Base-by-base conservation (phyloP, 2,329 filamentous ascomycete species). In the Fusarium sp. region DNA sequence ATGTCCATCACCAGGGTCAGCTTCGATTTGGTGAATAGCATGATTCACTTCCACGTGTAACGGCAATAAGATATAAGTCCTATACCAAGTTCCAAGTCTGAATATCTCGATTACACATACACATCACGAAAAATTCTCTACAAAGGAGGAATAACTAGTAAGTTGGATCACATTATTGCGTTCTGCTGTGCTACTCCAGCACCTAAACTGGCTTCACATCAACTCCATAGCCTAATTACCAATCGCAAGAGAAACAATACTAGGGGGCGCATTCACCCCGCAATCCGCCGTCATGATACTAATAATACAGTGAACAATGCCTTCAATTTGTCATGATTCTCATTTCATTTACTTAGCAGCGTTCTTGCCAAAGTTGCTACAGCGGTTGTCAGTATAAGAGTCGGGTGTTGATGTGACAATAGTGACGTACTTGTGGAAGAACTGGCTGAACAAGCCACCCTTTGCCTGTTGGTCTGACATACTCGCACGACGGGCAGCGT, bases 371-470 rank as follows among this genome's bases (percentile, higher is more conserved):
- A 82, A 79, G 66, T 79, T 81, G 62, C 81, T 82, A 15, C 5
- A 18, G 4, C 31, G 10, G 25, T 45, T 63, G 68, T 69, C 11
- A 69, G 53, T 45, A 29, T 36, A n/a, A 33, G 33, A 47, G 36
- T 39, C 7, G 17, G 22, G n/a, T 52, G 5, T 31, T 25, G 20
- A 20, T 22, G 33, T 35, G 13, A 49, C 14, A 31, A 29, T 15
- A 29, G 53, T 50, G 17, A 76, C 86, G 58, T 79, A 90, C 88
- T 85, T 88, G 73, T 88, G 84, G 86, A 89, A 90, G 81, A 89
- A 84, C 68, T 84, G 82, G 59, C 86, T 86, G 56, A 90, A 80
- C 69, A 89, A 80, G 44, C 87, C 87, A 3, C 83, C 76, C 54
- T 82, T 79, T 18, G 82, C 82, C 65, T 84, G 83, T 76, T 90